These are phyloP conservation scores for Lolium multiflorum DNA, from an alignment of 176 grass and related monocot genomes.

Conservation along the genomic window DNA sequence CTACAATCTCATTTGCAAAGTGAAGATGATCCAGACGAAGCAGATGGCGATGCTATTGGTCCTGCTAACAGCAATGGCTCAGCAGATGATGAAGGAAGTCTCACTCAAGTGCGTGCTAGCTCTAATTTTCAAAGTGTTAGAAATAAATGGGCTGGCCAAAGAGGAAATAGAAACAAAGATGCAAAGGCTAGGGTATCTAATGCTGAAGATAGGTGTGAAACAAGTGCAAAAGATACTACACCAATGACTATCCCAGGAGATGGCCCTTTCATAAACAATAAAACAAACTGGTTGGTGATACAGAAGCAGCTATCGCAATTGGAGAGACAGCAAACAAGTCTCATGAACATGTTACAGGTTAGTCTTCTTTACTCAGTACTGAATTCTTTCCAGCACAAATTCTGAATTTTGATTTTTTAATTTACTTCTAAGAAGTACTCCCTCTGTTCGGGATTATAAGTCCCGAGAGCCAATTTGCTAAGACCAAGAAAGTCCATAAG, in stretches of 20 bases:
- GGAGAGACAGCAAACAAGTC: conserved; percentile 93
- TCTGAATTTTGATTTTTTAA: background rate
- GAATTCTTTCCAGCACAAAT: background rate
- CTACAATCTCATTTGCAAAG: conserved; percentile 60
- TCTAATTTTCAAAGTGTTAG: conserved; percentile 58
- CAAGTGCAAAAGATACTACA: conserved; percentile 56
- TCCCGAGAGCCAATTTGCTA: too few species aligned
- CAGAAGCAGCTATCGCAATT: conserved; percentile 80
- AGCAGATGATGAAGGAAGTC: conserved; percentile 51
- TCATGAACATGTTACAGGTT: conserved; percentile 99
- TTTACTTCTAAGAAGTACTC: conserved; percentile 21
- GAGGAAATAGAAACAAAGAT: conserved; percentile 61
- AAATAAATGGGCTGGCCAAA: conserved; percentile 75
- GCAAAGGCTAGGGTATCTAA: conserved; percentile 70
- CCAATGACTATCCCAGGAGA: conserved; percentile 60
- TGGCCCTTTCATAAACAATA: conserved; percentile 76
- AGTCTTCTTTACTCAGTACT: conserved; percentile 38
- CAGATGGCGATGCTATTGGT: conserved; percentile 58
- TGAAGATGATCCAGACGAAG: conserved; percentile 62
- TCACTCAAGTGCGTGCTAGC: conserved; percentile 48
- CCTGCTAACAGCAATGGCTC: conserved; percentile 59
- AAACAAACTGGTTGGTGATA: conserved; percentile 81
- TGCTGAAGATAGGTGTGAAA: conserved; percentile 60
- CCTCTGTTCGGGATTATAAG: too few species aligned
- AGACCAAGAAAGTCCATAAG: too few species aligned